These are phyloP conservation scores for Moesziomyces globuligerus DNA, from an alignment of 1,284 basidiomycete genomes.

Conservation along the genomic window DNA sequence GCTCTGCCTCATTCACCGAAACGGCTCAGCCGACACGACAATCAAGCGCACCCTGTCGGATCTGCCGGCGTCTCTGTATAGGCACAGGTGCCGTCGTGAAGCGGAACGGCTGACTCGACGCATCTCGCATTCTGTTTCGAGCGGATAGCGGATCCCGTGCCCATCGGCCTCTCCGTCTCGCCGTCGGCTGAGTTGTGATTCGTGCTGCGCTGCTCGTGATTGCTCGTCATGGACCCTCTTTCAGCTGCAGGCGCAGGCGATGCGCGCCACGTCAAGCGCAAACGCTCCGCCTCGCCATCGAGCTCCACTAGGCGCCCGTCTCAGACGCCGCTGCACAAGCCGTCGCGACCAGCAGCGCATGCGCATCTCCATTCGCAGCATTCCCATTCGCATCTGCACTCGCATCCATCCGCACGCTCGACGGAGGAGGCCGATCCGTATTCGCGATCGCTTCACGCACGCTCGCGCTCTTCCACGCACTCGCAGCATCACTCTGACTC, in stretches of 20 bases:
- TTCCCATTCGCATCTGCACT: constrained; percentile 7
- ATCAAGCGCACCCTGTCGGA: too few relatives aligned
- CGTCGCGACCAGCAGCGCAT: too few relatives aligned
- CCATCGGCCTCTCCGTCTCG: constrained; percentile 2
- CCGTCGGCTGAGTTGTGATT: neutral
- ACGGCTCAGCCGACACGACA: constrained; percentile 3
- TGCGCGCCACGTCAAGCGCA: constrained; percentile 18
- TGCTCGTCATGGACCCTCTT: constrained; percentile 9
- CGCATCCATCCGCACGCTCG: constrained; percentile 4
- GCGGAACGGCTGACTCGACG: constrained; percentile 10
- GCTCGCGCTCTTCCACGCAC: constrained; percentile 20
- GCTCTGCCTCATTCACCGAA: constrained; percentile 5
- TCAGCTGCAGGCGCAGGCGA: constrained; percentile 1
- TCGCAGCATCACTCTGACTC: constrained; percentile 32
- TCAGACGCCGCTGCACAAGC: constrained; percentile 13
- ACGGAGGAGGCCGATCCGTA: constrained; percentile 14
- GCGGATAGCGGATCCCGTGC: neutral
- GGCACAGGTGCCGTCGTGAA: too few relatives aligned
- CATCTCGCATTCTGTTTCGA: constrained; percentile 9
- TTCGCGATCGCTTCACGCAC: constrained; percentile 20
- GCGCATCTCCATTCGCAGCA: constrained; percentile 4
- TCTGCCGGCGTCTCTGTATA: too few relatives aligned
- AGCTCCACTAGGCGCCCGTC: neutral
- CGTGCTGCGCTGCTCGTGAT: neutral
- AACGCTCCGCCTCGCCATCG: constrained; percentile 22